Evolutionary conservation across 306 rosid species (phyloP), one percentile per base, ranked within the genome.

Genomic region (Abrus precatorius): DNA sequence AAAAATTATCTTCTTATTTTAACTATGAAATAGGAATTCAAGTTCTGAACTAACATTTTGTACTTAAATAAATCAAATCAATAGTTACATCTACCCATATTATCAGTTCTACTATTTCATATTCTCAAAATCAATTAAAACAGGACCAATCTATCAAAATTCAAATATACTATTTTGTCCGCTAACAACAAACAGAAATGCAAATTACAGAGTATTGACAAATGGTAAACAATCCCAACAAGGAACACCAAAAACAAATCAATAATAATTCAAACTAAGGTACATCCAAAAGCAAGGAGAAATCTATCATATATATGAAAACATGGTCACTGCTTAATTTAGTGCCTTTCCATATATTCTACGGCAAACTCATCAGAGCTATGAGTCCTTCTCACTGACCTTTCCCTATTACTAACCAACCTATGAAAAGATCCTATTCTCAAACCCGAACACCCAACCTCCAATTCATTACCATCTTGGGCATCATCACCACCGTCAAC

Each of bases 351-450:
- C 13, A 77, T 29, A 60, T 84, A 65, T 57, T 30, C 40, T 49
- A 49, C n/a, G 55, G 48, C 33, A 56, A 38, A 56, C 3, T 14
- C 63, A 36, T 54, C 43, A 43, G 29, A 54, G 13, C 41, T 50
- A n/a, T 5, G 70, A 68, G 43, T 61, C 79, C 80, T 61, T 67
- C 78, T 66, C 1, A 74, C 41, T 56, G 87, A 84, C 47, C 82
- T 67, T 38, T 74, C 84, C 64, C 73, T 44, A 6, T 45, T 52
- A 52, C 47, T 75, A 66, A 71, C 47, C 84, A 82, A 82, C 65
- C 77, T 69, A 48, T 74, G 79, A 12, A 82, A 83, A 41, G 77
- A 75, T n/a, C 50, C 76, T 27, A 79, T 56, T 78, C 89, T 69
- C 65, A 84, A 82, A 2, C 78, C 71, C 3, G 74, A 59, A 27